Evolutionary conservation across 306 rosid genomes (phyloP), one percentile per base, ranked within the genome.

Genomic region (Myrica gale): DNA sequence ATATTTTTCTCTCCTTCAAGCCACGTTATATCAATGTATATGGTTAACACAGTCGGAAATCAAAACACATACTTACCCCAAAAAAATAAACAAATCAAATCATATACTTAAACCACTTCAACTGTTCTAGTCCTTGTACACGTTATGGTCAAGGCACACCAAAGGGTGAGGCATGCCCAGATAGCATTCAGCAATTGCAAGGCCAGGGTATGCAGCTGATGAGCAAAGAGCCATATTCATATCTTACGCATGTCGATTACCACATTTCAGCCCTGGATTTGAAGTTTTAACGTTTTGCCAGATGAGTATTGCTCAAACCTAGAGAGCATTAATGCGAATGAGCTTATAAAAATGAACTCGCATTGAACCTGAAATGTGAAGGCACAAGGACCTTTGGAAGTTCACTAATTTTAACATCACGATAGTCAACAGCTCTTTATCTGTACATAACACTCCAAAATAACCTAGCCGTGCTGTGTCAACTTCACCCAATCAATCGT

Each of bases 401-500:
- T 13, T 60, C 43, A 60, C 17, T 7, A 15, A 60, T 60, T 60
- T 23, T 60, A 60, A 3, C 10, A 23, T 60, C 67, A 23, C 2
- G 23, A 5, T 3, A 21, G 65, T 58, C 65, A 57, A 57, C 37
- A 21, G 63, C 21, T 57, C 37, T 20, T 23, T 41, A 23, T 23
- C 13, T 32, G 41, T 60, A 23, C 11, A 60, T 9, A 32, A n/a
- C 12, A 5, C 67, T 60, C 8, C 11, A 32, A 60, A 42, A 60
- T 60, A 21, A 60, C 9, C 9, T 16, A 55, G 61, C 61, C 4
- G 16, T 3, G 53, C 45, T 13, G 10, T 32, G 23, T 61, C 45
- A 61, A 32, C 7, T 61, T 61, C 68, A 61, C 44, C 68, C n/a
- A 43, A 61, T 32, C 44, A 61, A 61, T 61, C n/a, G 5, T 58